These are phyloP conservation scores for Aspergillus haitiensis DNA, from an alignment of 495 filamentous ascomycete species.

Conservation along the genomic window DNA sequence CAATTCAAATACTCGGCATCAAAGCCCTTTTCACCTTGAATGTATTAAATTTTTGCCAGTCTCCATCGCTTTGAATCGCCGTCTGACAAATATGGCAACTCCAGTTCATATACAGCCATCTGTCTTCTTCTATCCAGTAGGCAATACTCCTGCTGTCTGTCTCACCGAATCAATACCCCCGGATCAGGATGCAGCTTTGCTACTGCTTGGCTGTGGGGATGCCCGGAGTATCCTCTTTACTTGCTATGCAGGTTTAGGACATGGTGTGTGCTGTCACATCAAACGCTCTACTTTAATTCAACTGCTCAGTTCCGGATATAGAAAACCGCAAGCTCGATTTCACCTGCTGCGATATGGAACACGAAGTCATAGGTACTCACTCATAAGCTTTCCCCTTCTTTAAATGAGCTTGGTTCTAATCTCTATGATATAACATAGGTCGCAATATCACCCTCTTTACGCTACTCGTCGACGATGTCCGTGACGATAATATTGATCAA, in stretches of 20 bases:
- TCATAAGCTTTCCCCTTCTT: slow-evolving; percentile 10
- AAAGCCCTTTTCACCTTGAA: no score
- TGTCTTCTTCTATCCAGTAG: slow-evolving; percentile 46
- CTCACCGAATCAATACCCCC: slow-evolving; percentile 50
- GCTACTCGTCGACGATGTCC: not conserved
- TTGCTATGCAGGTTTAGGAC: slow-evolving; percentile 28
- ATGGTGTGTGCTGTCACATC: slow-evolving; percentile 2
- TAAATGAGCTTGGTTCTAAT: not conserved
- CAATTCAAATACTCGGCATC: no score
- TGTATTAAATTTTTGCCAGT: no score
- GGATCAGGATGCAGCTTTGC: slow-evolving; percentile 46
- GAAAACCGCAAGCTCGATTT: slow-evolving; percentile 20
- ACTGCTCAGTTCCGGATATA: not conserved
- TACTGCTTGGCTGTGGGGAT: slow-evolving; percentile 56
- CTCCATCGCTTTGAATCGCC: not conserved
- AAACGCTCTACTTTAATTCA: not conserved
- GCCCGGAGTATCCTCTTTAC: slow-evolving; percentile 54
- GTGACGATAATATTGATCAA: not conserved
- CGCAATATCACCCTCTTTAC: slow-evolving; percentile 4
- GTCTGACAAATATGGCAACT: not conserved
- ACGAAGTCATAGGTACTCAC: slow-evolving; percentile 44
- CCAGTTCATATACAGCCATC: not conserved
- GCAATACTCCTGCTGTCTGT: slow-evolving; percentile 52
- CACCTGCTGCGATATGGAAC: slow-evolving; percentile 52
- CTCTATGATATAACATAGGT: not conserved